Evolutionary conservation across 495 filamentous ascomycete genomes (phyloP), one percentile per base, ranked within the genome.

Genomic region (Elasticomyces elasticus): DNA sequence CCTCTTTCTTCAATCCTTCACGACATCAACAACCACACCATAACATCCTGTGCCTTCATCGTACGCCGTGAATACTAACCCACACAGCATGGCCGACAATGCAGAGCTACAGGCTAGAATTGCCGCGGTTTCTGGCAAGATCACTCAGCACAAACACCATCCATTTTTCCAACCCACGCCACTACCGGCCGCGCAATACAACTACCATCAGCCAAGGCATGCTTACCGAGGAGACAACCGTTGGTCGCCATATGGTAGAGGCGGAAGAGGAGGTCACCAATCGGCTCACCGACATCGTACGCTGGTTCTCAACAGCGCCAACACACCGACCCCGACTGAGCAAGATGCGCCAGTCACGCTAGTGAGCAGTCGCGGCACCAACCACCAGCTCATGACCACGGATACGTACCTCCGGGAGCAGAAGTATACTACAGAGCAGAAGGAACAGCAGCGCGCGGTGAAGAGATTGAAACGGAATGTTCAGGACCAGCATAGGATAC

Each of bases 301-400:
- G 7, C 77, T 94, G 22, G 75, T 91, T 45, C 66, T 92, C 30
- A 91, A 91, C 66, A 79, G 73, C 64, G 33, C 66, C 61, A 30
- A 13, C 22, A 23, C 53, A 7, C 40, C 51, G 23, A n/a, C 56
- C 1, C 0, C 28, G 2, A 6, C 1, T 11, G 27, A 4, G 1
- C 30, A 9, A 37, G 23, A 5, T 5, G 4, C 10, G 1, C 22
- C 15, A 12, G 5, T 42, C 37, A 62, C 79, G 11, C 94, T 87
- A 84, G 80, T 94, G 27, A 76, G 84, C 20, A 91, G 85, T 65
- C 81, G 74, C 49, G 89, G 89, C 59, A 84, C 88, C 49, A 88
- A 94, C 60, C 79, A 90, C 69, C 89, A 95, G 67, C 69, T 95
- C 44, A 95, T 96, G 69, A 95, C 94, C 64, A 76, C 82, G 17